Evolutionary conservation across 352 stramenopile species (phyloP).

Genomic region (Globisporangium sylvaticum): DNA sequence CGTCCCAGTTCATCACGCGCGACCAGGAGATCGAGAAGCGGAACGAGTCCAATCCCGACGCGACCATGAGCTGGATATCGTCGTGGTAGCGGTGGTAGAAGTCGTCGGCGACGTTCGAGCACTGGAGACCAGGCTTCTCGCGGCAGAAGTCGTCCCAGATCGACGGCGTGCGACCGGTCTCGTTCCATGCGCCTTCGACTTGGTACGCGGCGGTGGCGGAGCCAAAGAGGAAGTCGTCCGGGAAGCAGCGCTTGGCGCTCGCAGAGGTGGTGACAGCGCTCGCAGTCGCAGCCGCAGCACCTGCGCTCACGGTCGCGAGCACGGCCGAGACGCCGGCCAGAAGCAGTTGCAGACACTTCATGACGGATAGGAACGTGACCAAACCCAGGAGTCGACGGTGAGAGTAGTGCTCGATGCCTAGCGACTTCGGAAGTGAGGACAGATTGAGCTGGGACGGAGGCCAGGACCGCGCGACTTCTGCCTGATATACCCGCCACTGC

Average conservation of each 20-base stretch:
- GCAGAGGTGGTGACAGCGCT: neutral
- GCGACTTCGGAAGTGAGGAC: too few species aligned
- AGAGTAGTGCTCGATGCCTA: too few species aligned
- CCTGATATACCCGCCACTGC: too few species aligned
- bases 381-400: too few species aligned
- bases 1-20: constrained; percentile 79
- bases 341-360: too few species aligned
- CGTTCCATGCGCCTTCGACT: constrained; percentile 89
- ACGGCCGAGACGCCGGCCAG: too few species aligned
- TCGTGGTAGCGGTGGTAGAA: constrained; percentile 21
- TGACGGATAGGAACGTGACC: too few species aligned
- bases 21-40: constrained; percentile 91
- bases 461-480: too few species aligned
- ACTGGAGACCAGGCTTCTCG: constrained; percentile 21
- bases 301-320: neutral
- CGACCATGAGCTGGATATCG: constrained; percentile 92
- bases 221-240: constrained; percentile 81
- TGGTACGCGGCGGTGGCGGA: constrained; percentile 90
- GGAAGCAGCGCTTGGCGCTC: constrained; percentile 41
- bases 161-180: constrained; percentile 64
- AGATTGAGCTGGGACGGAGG: too few species aligned
- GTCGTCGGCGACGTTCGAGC: constrained; percentile 48
- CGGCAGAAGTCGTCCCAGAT: constrained; percentile 93
- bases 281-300: neutral
- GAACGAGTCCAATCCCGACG: constrained; percentile 88